phyloP scores from a whole-genome alignment of 2,329 filamentous ascomycete genomes.

The Calonectria hongkongensis region DNA sequence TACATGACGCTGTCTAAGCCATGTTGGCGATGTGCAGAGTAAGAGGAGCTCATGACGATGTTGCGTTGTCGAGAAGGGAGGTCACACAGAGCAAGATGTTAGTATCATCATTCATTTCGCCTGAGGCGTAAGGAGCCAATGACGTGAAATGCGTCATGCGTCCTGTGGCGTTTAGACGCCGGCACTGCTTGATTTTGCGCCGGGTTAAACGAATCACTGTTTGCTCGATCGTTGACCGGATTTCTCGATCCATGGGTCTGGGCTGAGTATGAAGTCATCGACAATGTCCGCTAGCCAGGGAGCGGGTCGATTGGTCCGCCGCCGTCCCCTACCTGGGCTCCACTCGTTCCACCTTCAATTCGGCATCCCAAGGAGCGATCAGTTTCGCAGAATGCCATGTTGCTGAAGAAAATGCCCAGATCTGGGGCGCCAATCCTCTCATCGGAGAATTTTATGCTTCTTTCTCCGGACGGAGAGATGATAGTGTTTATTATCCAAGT shows the following conservation, averaged over 20 bases:
- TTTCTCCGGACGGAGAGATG: too few relatives aligned
- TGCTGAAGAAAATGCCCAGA: background rate
- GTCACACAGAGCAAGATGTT: constrained; percentile 7
- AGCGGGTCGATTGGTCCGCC: constrained; percentile 14
- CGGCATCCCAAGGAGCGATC: background rate
- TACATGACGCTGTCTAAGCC: constrained; percentile 17
- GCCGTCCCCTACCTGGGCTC: constrained; percentile 3
- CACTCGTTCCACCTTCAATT: background rate
- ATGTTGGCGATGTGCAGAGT: constrained; percentile 6
- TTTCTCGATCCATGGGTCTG: constrained; percentile 48
- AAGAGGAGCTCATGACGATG: constrained; percentile 13
- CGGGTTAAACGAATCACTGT: constrained; percentile 28
- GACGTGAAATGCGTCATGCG: constrained; percentile 55
- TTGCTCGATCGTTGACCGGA: constrained; percentile 47
- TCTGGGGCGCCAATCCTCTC: background rate
- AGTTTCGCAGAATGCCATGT: background rate
- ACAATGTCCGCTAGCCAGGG: background rate
- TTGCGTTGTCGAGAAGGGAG: constrained; percentile 18
- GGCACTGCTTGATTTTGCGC: constrained; percentile 22
- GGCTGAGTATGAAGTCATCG: constrained; percentile 54
- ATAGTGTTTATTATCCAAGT: background rate
- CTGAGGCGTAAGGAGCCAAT: constrained; percentile 48
- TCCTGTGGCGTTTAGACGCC: constrained; percentile 24
- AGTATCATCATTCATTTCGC: constrained; percentile 38
- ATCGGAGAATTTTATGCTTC: constrained; percentile 8